phyloP scores from a whole-genome alignment of 345 rosid species.

The Eutrema yunnanense region DNA sequence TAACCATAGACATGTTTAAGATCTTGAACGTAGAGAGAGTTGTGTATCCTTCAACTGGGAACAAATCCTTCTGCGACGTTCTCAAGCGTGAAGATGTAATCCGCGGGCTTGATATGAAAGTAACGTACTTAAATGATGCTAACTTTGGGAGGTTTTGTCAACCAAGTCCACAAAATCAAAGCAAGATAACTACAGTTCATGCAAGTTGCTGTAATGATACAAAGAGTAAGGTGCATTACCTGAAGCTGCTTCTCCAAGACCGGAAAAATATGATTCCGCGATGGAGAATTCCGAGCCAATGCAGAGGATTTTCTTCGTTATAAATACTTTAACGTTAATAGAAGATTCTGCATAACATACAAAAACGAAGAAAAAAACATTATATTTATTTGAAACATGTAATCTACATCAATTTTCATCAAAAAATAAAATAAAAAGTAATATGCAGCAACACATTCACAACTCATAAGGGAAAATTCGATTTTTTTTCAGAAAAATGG shows the following conservation, averaged over 20 bases:
- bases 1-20: conserved; percentile 7
- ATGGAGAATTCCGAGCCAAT: conserved; percentile 14
- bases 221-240: conserved; percentile 36
- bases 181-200: conserved; percentile 29
- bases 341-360: too few relatives aligned
- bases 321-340: background rate
- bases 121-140: conserved; percentile 14
- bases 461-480: too few relatives aligned
- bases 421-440: too few relatives aligned
- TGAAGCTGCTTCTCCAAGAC: conserved; percentile 36
- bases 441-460: too few relatives aligned
- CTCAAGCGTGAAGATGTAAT: conserved; percentile 8
- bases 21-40: conserved; percentile 20
- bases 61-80: conserved; percentile 21
- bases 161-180: conserved; percentile 13
- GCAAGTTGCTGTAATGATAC: conserved; percentile 38
- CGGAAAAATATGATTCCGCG: conserved; percentile 26
- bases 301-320: background rate
- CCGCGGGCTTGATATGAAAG: background rate
- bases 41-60: conserved; percentile 24
- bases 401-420: too few relatives aligned
- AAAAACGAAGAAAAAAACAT: too few relatives aligned
- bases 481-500: too few relatives aligned
- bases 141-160: conserved; percentile 17
- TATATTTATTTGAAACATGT: too few relatives aligned